Base-by-base conservation (phyloP, 495 filamentous ascomycete genomes). In the Stereocaulon alpinum region DNA sequence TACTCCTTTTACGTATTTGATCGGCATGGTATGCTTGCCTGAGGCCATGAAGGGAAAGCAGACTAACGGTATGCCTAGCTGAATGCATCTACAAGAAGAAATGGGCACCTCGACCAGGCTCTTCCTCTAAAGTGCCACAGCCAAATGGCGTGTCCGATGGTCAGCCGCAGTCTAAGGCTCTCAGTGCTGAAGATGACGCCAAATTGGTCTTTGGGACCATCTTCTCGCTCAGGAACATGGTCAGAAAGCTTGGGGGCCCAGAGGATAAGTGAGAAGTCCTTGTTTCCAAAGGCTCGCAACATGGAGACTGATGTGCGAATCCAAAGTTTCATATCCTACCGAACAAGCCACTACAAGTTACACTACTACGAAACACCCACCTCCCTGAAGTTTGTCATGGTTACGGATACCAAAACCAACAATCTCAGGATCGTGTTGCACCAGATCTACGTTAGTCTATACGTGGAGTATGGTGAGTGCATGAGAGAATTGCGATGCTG, bases 1-100 rank as follows among this genome's bases (percentile, higher is more conserved):
- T 96, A 95, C 73, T 91, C 90, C 42, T 95, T 97, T 75, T 97
- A 96, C 77, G 96, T 98, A 68, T 98, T 98, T 66, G 93, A 98
- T 72, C 86, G 93, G 63, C 93, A 98, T 71, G 95, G 93, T 97
- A 80, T 67, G 79, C 63, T 41, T 41, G 29, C 17, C 51, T 20
- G 34, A 5, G 6, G 14, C 9, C 29, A 2, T 58, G 1, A 11
- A 5, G 18, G 14, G 20, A 7, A 14, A 24, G 24, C 9, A 18
- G 27, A 40, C 58, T 58, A 53, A 61, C 18, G 22, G 41, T 24
- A 18, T 37, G 44, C 15, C n/a, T 64, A 91, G 93, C 94, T 68
- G 93, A 97, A 75, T 98, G 93, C 76, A 92, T 97, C 72, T 98
- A 98, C 83, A 87, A 86, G 67, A 86, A 88, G 64, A 80, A 82